Base-by-base conservation (phyloP, 1,139 yeast species). In the Yamadazyma epiphylla region DNA sequence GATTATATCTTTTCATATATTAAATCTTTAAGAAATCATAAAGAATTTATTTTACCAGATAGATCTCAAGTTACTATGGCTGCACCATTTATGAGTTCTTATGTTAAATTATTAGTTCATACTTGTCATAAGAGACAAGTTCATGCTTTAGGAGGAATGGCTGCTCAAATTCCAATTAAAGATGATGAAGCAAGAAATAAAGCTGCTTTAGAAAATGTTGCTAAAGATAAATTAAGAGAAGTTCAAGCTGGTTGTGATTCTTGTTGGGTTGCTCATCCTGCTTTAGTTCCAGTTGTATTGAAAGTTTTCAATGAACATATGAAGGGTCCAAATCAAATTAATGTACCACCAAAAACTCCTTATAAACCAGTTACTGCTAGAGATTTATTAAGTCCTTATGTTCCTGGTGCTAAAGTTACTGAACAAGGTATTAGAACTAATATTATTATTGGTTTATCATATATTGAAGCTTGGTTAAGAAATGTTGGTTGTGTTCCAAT, bases 101-200 rank as follows among this genome's bases (percentile, higher is more conserved):
- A 81, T 48, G 87, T 80, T 37, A 72, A 75, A 45, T 67, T 77
- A 33, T 68, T 81, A 48, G 81, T 81, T 46, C 65, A 78, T 58
- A 78, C 84, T 30, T 78, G 86, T 55, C 89, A 81, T 63, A 70
- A 71, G 56, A 74, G 88, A 51, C 82, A 80, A 44, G 87, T 81
- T 23, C 85, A 77, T 54, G 91, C 87, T 28, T 78, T 81, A 75
- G 89, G 89, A 41, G 89, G 89, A 42, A 81, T 81, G 89, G 88
- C 88, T 43, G 89, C 89, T 16, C 86, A 80, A 60, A 81, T 81
- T 46, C 89, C 89, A 36, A 78, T 80, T 60, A 81, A 81, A 64
- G 67, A 71, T 39, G 87, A 81, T 48, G 69, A 71, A 27, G 72
- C 63, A 36, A 78, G 81, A 48, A 81, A 81, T 64, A 67, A 63